These are phyloP conservation scores for Penicillium sp. DNA, from an alignment of 2,329 filamentous ascomycete species.

Conservation along the genomic window DNA sequence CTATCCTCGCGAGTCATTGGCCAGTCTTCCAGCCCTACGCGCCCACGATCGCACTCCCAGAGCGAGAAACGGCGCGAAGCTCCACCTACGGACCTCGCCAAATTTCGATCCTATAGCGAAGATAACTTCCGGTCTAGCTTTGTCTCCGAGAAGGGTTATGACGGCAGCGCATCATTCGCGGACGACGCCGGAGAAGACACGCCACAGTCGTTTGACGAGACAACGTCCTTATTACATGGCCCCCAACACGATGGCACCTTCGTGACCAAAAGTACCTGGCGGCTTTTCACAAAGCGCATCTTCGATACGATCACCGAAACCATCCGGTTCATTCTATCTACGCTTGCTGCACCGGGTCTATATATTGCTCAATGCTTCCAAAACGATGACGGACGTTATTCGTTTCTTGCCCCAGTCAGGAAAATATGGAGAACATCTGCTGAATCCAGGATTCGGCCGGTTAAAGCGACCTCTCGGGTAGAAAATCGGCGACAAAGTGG, in stretches of 20 bases:
- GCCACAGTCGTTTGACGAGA: conserved; percentile 57
- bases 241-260: conserved; percentile 37
- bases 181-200: conserved; percentile 39
- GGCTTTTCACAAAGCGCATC: conserved; percentile 66
- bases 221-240: conserved; percentile 64
- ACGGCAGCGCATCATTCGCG: conserved; percentile 26
- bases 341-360: conserved; percentile 74
- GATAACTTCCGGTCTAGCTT: conserved; percentile 38
- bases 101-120: conserved; percentile 46
- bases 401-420: conserved; percentile 71
- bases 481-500: conserved; percentile 31
- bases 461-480: conserved; percentile 24
- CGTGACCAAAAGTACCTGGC: conserved; percentile 42
- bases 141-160: conserved; percentile 28
- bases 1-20: conserved; percentile 79
- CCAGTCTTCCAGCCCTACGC: conserved; percentile 54
- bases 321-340: conserved; percentile 75
- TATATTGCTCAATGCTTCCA: conserved; percentile 84
- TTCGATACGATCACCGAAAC: conserved; percentile 72
- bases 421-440: conserved; percentile 52
- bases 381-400: conserved; percentile 76
- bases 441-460: conserved; percentile 18
- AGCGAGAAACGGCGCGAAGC: conserved; percentile 43
- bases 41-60: conserved; percentile 57
- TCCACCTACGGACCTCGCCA: conserved; percentile 34